Percentiles rank a stretch among this genome's conserved stretches.
Evolutionary conservation across 305 asterid species (phyloP).

Genomic region (Coffea humblotiana): DNA sequence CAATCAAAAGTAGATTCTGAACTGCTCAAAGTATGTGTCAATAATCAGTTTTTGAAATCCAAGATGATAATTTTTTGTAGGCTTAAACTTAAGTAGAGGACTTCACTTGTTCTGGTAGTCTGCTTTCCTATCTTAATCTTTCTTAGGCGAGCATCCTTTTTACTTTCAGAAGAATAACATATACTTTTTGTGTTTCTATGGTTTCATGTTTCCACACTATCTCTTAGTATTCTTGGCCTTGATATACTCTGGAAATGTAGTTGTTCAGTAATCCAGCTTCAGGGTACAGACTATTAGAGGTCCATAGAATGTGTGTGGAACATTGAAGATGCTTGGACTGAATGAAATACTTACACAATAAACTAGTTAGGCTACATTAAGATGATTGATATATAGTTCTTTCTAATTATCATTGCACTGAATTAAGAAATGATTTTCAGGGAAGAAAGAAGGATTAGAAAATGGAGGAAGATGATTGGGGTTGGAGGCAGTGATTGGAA

Average conservation of each 20-base stretch:
- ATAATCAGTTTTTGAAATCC: neutral
- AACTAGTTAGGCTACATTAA: neutral
- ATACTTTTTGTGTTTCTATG: neutral
- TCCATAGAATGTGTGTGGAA: neutral
- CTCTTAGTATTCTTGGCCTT: neutral
- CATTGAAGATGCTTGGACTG: neutral
- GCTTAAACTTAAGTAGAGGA: constrained; percentile 3
- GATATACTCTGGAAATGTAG: neutral
- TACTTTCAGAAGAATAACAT: constrained; percentile 4
- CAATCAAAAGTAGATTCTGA: neutral
- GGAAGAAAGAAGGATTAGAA: constrained; percentile 84
- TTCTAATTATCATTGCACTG: neutral
- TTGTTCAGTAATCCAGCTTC: neutral
- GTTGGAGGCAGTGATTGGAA: constrained; percentile 99
- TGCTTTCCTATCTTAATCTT: neutral
- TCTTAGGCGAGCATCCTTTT: neutral
- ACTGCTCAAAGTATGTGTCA: neutral
- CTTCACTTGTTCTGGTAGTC: neutral
- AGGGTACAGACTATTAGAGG: neutral
- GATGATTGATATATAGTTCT: neutral
- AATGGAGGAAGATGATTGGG: constrained; percentile 98
- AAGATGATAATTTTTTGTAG: neutral
- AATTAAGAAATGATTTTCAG: constrained; percentile 34
- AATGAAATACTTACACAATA: neutral
- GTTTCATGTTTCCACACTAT: neutral